These are phyloP conservation scores for Lactifluus pinguis DNA, from an alignment of 768 basidiomycete species.

Conservation along the genomic window DNA sequence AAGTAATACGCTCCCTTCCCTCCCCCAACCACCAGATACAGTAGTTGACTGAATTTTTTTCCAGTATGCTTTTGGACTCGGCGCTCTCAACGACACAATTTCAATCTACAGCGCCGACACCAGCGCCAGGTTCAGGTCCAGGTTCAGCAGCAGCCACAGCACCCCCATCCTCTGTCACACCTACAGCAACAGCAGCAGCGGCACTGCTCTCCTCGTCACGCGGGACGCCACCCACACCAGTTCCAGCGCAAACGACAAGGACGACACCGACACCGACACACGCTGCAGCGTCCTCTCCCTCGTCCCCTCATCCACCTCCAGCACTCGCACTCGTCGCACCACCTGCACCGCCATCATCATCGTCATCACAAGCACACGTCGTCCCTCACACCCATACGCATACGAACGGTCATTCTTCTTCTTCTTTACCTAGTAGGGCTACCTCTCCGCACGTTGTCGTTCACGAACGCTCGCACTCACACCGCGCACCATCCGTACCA, in stretches of 20 bases:
- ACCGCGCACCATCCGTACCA: background rate
- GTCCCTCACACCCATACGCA: background rate
- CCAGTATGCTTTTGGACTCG: conserved; percentile 19
- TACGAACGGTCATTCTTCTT: background rate
- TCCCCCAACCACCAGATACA: background rate
- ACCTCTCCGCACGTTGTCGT: no score
- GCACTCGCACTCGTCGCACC: background rate
- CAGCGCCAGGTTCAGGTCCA: background rate
- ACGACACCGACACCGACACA: background rate
- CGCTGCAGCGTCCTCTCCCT: background rate
- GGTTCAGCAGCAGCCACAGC: no score
- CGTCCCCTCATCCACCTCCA: background rate
- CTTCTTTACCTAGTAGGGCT: background rate
- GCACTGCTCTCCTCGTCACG: no score
- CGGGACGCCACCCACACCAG: background rate
- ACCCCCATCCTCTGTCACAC: background rate
- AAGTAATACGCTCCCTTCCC: conserved; percentile 1
- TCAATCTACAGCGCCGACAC: background rate
- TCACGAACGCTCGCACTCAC: background rate
- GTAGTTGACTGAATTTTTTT: background rate
- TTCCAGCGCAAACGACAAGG: background rate
- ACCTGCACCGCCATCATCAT: no score
- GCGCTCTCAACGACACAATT: conserved; percentile 3
- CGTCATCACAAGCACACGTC: background rate
- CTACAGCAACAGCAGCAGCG: background rate